Conservation (phyloP, 129 eudicot genomes). For the Deinandra increscens region DNA sequence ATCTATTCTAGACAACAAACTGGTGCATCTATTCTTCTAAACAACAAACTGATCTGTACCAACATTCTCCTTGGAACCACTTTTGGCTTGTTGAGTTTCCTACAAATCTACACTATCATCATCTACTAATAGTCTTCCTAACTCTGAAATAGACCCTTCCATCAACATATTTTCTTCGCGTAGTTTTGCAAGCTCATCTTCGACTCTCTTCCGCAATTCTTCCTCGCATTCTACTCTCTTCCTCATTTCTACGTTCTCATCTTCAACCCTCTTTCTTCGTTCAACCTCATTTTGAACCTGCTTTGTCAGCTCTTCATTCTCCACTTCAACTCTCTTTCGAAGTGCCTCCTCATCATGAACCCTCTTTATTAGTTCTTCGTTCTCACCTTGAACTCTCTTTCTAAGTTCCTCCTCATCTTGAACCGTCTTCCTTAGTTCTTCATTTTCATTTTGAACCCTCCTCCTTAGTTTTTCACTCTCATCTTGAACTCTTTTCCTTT, state of each 20-base stretch:
- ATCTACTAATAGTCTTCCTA: slow-evolving; percentile 1
- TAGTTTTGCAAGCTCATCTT: slow-evolving; percentile 17
- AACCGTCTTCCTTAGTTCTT: not conserved
- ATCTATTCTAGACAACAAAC: not conserved
- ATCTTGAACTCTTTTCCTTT: not conserved
- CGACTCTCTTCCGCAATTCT: not conserved
- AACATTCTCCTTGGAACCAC: not conserved
- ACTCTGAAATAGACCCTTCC: not conserved
- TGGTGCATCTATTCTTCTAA: no score
- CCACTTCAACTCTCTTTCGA: slow-evolving; percentile 6
- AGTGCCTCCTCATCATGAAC: not conserved
- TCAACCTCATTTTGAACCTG: slow-evolving; percentile 2
- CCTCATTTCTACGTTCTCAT: slow-evolving; percentile 21
- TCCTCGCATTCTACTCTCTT: slow-evolving; percentile 22
- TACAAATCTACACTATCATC: slow-evolving; percentile 11
- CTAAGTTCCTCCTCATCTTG: slow-evolving; percentile 12
- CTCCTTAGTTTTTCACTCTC: not conserved
- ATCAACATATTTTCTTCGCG: not conserved
- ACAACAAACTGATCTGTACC: not conserved
- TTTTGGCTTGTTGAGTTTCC: not conserved
- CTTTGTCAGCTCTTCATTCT: not conserved
- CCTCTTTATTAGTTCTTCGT: slow-evolving; percentile 10
- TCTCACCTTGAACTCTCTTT: slow-evolving; percentile 13
- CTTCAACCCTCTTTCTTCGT: not conserved
- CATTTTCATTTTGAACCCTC: not conserved